Evolutionary conservation across 345 rosid species (phyloP), one percentile per base, ranked within the genome.

Genomic region (Aquilaria malaccensis): DNA sequence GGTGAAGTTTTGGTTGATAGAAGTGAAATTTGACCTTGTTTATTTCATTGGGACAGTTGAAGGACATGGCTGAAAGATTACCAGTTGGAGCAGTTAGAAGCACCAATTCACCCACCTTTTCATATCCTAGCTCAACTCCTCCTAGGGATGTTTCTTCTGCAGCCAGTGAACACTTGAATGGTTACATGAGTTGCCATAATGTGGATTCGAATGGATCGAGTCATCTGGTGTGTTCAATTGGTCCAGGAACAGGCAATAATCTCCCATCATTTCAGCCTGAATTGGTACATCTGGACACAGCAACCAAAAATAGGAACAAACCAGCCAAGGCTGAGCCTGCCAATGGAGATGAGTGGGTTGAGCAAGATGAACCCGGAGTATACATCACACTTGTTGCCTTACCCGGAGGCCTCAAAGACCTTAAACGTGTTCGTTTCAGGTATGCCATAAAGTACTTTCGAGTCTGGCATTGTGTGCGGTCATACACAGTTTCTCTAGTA

Each of bases 371-470:
- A 74, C 83, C 86, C 0, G 95, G 95, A 58, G 86, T 87, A 13
- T 85, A 81, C 57, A 83, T 87, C 45, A 87, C 95, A 32, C 82
- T 87, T 55, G 79, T 78, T 58, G 79, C 82, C 46, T 76, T 82
- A 58, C 86, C 88, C 9, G 95, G 91, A 51, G 86, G 91, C 13
- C 68, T 47, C 43, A 86, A 83, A 74, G 88, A 87, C 83, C 86
- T 87, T 49, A 85, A 87, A 74, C 88, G 86, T 53, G 91, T 87
- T 7, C 95, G 87, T 65, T 87, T 87, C 82, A 87, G 95, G 91
- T 87, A 72, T 46, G 75, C 60, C 53, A 58, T 57, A 56, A 59
- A 50, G 58, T 22, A 43, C 13, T 37, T 37, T 9, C 43, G 43
- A 4, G 3, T 37, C 43, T 37, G 43, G 4, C 43, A 37, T 30